These are phyloP conservation scores for Eucalyptus tenuipes DNA, from an alignment of 345 rosid genomes.

Conservation along the genomic window DNA sequence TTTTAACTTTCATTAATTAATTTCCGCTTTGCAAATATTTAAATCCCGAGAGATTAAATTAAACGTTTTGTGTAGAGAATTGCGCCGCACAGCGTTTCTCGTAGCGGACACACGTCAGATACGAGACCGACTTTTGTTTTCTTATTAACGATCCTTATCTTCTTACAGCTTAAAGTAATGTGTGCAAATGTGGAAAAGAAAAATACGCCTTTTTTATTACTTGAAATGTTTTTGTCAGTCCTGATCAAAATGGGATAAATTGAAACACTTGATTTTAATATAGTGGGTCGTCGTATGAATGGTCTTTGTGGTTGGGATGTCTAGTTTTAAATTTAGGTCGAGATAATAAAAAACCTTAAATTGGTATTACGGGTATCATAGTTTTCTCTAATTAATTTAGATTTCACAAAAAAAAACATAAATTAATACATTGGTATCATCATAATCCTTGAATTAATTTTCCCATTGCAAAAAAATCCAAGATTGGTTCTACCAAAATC, in stretches of 20 bases:
- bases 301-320: rapidly evolving
- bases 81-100: not conserved
- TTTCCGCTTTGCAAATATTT: not conserved
- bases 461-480: not conserved
- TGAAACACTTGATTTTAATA: not conserved
- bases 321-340: not conserved
- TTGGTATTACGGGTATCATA: rapidly evolving
- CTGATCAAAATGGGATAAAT: not conserved
- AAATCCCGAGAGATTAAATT: not conserved
- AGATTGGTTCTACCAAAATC: not conserved
- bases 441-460: not conserved
- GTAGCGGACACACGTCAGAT: not conserved
- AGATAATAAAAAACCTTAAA: not conserved
- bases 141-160: not conserved
- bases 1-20: not conserved
- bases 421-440: rapidly evolving
- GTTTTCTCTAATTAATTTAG: not conserved
- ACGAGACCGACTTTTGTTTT: not conserved
- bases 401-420: not conserved
- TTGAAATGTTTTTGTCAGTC: not conserved
- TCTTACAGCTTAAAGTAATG: not conserved
- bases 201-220: not conserved
- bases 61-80: not conserved
- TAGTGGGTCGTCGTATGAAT: rapidly evolving
- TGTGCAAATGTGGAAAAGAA: not conserved